Evolutionary conservation across 257 asterid species (phyloP).

Genomic region (Gynochthodes officinalis): DNA sequence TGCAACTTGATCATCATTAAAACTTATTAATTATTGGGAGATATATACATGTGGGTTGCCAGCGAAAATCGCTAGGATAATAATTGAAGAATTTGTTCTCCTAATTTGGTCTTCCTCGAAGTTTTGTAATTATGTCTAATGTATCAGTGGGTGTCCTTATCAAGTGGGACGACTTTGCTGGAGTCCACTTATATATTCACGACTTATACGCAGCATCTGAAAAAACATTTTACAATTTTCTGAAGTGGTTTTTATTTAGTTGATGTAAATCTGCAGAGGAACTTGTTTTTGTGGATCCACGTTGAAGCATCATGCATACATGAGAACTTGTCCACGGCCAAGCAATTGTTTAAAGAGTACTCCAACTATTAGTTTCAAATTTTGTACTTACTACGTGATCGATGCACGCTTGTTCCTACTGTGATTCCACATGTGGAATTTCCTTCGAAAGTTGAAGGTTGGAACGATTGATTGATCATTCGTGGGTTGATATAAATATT

Average conservation of each 20-base stretch:
- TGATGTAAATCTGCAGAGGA: not conserved
- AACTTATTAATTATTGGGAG: not conserved
- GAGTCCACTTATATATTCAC: constrained; percentile 10
- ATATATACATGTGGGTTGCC: constrained; percentile 4
- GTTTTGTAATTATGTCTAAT: not conserved
- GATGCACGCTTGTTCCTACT: not conserved
- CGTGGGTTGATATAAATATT: too few relatives aligned
- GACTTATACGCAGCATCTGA: too few relatives aligned
- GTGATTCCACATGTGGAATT: not conserved
- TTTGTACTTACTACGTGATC: not conserved
- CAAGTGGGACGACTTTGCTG: constrained; percentile 27
- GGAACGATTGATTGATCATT: not conserved
- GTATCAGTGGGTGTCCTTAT: constrained; percentile 27
- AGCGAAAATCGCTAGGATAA: not conserved
- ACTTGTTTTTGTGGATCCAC: constrained; percentile 13
- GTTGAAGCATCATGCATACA: constrained; percentile 3
- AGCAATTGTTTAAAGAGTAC: not conserved
- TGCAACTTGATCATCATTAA: not conserved
- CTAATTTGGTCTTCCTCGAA: not conserved
- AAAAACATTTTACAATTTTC: too few relatives aligned
- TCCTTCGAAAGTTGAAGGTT: not conserved
- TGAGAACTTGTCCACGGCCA: not conserved
- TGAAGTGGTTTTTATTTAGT: not conserved
- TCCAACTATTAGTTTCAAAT: not conserved
- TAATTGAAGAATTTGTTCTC: not conserved